phyloP scores from a whole-genome alignment of 495 filamentous ascomycete genomes.

The Penicillium manginii region DNA sequence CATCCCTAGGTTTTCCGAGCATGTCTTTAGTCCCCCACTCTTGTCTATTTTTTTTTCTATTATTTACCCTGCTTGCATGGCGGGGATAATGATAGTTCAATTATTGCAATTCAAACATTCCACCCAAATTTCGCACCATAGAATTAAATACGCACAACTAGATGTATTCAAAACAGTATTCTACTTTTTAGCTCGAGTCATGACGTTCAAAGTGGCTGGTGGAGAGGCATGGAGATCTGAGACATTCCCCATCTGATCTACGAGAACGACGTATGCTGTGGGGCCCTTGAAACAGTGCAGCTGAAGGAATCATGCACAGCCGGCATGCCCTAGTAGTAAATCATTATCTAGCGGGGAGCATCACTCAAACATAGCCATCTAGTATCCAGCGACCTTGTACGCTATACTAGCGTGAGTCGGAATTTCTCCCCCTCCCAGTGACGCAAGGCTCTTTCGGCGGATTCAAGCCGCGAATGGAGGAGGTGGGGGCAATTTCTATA shows the following conservation, averaged over 20 bases:
- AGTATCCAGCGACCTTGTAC: neutral
- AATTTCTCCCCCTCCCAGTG: too few relatives aligned
- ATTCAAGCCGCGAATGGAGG: too few relatives aligned
- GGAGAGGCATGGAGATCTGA: neutral
- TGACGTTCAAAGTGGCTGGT: constrained; percentile 1
- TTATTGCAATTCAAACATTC: constrained; percentile 18
- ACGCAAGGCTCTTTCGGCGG: too few relatives aligned
- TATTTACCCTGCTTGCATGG: constrained; percentile 26
- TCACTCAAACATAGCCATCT: neutral
- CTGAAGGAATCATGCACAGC: neutral
- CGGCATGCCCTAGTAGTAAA: neutral
- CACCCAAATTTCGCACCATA: neutral
- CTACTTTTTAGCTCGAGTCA: neutral
- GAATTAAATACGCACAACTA: neutral
- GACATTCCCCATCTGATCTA: constrained; percentile 4
- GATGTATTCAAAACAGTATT: too few relatives aligned
- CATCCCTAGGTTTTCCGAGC: constrained; percentile 26
- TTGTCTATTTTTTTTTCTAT: constrained; percentile 14
- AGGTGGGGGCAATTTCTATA: too few relatives aligned
- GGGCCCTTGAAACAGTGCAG: neutral
- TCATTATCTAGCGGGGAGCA: neutral
- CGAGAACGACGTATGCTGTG: neutral
- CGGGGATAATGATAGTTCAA: constrained; percentile 25
- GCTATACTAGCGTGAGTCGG: too few relatives aligned
- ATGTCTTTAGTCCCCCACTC: constrained; percentile 30